phyloP scores from a whole-genome alignment of 805 yeast genomes.

The Wickerhamiella vanderwaltii region DNA sequence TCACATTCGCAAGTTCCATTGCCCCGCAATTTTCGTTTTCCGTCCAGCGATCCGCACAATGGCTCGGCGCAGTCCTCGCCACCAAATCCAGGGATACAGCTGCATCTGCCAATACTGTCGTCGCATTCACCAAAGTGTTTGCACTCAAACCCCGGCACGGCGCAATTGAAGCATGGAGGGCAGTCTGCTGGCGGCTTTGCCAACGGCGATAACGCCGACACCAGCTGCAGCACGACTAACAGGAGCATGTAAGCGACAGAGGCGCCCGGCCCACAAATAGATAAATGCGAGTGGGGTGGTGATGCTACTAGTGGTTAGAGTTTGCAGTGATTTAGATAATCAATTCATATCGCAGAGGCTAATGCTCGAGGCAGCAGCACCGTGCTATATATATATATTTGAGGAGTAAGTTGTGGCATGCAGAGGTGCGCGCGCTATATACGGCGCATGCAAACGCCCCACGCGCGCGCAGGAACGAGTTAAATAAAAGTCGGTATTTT shows the following conservation, averaged over 20 bases:
- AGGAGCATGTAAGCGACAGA: background rate
- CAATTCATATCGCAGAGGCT: no score
- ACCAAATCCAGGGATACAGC: slow-evolving; percentile 85
- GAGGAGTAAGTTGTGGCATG: no score
- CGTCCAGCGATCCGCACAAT: slow-evolving; percentile 67
- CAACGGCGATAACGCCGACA: background rate
- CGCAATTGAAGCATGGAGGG: slow-evolving; percentile 82
- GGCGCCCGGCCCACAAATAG: background rate
- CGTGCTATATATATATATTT: no score
- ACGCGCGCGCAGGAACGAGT: no score
- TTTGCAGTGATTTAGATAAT: no score
- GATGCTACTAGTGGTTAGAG: no score
- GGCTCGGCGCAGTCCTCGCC: slow-evolving; percentile 88
- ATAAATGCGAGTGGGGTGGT: no score
- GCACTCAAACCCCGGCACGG: slow-evolving; percentile 80
- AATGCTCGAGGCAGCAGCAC: no score
- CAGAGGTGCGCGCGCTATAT: no score
- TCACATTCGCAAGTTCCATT: slow-evolving; percentile 56
- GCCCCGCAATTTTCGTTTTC: slow-evolving; percentile 47
- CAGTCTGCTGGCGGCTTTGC: background rate
- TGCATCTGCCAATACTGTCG: slow-evolving; percentile 79
- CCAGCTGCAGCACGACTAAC: slow-evolving; percentile 1
- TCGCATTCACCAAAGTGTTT: slow-evolving; percentile 85
- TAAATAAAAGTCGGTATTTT: no score
- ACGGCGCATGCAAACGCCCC: no score